Conservation (phyloP, 352 stramenopile genomes). For the Globisporangium lucens region DNA sequence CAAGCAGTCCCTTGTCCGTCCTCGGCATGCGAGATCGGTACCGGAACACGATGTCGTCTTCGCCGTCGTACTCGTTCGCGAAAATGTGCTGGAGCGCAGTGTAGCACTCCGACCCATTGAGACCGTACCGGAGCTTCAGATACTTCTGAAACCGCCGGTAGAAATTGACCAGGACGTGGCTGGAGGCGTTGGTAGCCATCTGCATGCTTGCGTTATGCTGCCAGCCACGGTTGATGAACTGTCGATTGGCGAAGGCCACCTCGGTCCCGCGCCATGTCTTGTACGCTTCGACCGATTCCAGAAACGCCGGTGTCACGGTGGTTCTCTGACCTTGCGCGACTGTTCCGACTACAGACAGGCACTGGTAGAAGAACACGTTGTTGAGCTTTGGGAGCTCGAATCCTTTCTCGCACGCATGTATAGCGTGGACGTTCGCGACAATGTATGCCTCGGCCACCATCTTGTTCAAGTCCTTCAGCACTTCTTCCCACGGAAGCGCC, state of each 20-base stretch:
- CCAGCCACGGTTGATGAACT: constrained; percentile 4
- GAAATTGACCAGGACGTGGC: no score
- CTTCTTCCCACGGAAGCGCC: constrained; percentile 8
- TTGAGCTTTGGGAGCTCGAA: constrained; percentile 3
- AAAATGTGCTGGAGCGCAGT: no score
- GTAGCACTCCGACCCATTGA: no score
- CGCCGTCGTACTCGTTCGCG: no score
- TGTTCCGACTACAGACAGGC: constrained; percentile 3
- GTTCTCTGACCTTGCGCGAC: neutral
- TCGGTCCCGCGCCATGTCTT: neutral
- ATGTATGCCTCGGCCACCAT: constrained; percentile 5
- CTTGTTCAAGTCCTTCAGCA: constrained; percentile 10
- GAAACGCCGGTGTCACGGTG: neutral
- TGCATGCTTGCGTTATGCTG: constrained; percentile 8
- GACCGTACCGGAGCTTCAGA: no score
- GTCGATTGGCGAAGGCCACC: neutral
- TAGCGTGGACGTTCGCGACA: constrained; percentile 10
- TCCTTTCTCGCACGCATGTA: neutral
- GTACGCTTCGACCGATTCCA: neutral
- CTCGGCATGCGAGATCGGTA: no score
- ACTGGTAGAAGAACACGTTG: constrained; percentile 4
- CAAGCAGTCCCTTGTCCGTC: no score
- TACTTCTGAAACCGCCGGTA: no score
- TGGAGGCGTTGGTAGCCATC: constrained; percentile 12
- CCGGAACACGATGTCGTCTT: no score